Base-by-base conservation (phyloP, 1,139 yeast species). In the Geotrichum klebahnii region DNA sequence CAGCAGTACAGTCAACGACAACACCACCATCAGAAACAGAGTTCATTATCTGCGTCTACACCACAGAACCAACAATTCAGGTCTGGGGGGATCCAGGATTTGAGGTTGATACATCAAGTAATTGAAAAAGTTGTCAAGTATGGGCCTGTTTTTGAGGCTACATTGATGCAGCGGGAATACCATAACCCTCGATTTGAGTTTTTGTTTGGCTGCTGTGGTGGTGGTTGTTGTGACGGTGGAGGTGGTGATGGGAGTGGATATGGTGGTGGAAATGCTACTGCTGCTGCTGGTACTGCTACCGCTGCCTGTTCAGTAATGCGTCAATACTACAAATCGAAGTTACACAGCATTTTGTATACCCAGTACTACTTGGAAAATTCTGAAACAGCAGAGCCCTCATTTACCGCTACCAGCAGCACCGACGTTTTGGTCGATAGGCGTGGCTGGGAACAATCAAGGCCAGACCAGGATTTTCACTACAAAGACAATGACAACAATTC, bases 121-220 rank as follows among this genome's bases (percentile, higher is more conserved):
- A 51, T 56, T 14, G 65, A 63, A 49, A 51, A 56, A 28, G 61
- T 63, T 9, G 19, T 54, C 8, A 38, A 43, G 22, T 48, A 55
- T 44, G 67, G 67, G 3, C 57, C 61, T 2, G 55, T 44, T 29
- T 63, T 63, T 47, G 66, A 63, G 45, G 52, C 59, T 8, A 40
- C 48, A 2, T 41, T 63, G 14, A 62, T 59, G 65, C 51, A 46
- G 22, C 57, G 55, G 2, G 61, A 63, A 50, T 43, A 44, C n/a
- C 24, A 44, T 20, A 61, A 63, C 47, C 58, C 56, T 2, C 53
- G 50, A 9, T 63, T 53, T 45, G 65, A 58, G 50, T 63, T 63
- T 40, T 53, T 63, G 31, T 63, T 58, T 51, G 53, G 55, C 43
- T 37, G 46, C 20, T 9, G 14, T 6, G n/a, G 40, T 22, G 40